Evolutionary conservation across 768 basidiomycete genomes (phyloP).

Genomic region (Melanogaster broomeanus): DNA sequence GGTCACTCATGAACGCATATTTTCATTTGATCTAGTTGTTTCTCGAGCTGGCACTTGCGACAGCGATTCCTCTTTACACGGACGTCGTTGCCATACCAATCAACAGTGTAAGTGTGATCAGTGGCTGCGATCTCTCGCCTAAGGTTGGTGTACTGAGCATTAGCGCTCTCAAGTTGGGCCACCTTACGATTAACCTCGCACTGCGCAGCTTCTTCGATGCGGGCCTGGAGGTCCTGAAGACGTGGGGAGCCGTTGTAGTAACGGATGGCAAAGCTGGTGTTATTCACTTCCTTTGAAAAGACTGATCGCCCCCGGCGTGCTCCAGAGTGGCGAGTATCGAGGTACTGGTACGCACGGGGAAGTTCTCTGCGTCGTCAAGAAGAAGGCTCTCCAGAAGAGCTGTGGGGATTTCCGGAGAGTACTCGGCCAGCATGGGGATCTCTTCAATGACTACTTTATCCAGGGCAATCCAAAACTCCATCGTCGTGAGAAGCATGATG

Average conservation of each 20-base stretch:
- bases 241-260: slow-evolving; percentile 29
- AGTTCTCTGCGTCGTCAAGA: slow-evolving; percentile 24
- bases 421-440: slow-evolving; percentile 31
- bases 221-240: slow-evolving; percentile 26
- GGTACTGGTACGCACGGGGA: slow-evolving; percentile 32
- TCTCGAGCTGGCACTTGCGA: slow-evolving; percentile 31
- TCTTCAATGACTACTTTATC: slow-evolving; percentile 24
- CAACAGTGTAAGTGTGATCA: slow-evolving; percentile 5
- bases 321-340: slow-evolving; percentile 30
- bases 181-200: slow-evolving; percentile 21
- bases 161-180: slow-evolving; percentile 26
- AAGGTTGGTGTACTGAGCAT: slow-evolving; percentile 21
- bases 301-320: slow-evolving; percentile 28
- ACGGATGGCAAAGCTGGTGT: slow-evolving; percentile 34
- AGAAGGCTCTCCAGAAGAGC: slow-evolving; percentile 28
- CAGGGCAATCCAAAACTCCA: slow-evolving; percentile 41
- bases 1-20: slow-evolving; percentile 51
- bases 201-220: slow-evolving; percentile 33
- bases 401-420: slow-evolving; percentile 35
- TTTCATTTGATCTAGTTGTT: slow-evolving; percentile 14
- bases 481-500: slow-evolving; percentile 40
- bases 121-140: background rate
- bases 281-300: slow-evolving; percentile 26
- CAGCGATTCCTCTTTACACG: slow-evolving; percentile 13
- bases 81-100: background rate